Percentiles rank a stretch among this genome's conserved stretches.
phyloP scores from a whole-genome alignment of 148 eudicot genomes.

The Camellia sinensis region DNA sequence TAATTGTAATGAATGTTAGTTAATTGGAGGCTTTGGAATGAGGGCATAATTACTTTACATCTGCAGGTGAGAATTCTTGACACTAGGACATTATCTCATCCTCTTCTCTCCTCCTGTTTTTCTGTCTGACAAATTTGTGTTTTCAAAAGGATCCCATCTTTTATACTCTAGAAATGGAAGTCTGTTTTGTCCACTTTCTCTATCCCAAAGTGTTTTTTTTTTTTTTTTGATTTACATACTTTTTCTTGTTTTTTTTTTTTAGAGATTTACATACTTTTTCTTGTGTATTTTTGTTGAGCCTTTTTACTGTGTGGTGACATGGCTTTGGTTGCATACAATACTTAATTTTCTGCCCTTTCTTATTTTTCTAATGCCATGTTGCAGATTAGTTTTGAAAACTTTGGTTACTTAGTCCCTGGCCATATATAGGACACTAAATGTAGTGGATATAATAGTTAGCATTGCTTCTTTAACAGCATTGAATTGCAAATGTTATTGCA shows the following conservation, averaged over 20 bases:
- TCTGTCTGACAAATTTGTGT: not conserved
- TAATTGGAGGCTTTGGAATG: constrained; percentile 8
- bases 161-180: too few species aligned
- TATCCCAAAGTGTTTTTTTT: too few species aligned
- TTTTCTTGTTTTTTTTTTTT: too few species aligned
- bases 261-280: not conserved
- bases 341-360: not conserved
- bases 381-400: not conserved
- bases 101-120: not conserved
- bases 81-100: not conserved
- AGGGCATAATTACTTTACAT: not conserved
- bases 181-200: not conserved
- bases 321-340: not conserved
- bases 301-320: not conserved
- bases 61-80: constrained; percentile 10
- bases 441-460: constrained; percentile 2
- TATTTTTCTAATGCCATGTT: not conserved
- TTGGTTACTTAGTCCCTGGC: not conserved
- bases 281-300: not conserved
- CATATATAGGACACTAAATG: constrained; percentile 9
- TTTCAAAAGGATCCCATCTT: not conserved
- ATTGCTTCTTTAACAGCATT: constrained; percentile 2
- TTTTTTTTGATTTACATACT: too few species aligned
- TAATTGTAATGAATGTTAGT: not conserved
- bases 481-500: constrained; percentile 21